Percentiles rank a stretch among this genome's conserved stretches.
phyloP scores from a whole-genome alignment of 495 filamentous ascomycete genomes.

The Penicillium coprophilum region DNA sequence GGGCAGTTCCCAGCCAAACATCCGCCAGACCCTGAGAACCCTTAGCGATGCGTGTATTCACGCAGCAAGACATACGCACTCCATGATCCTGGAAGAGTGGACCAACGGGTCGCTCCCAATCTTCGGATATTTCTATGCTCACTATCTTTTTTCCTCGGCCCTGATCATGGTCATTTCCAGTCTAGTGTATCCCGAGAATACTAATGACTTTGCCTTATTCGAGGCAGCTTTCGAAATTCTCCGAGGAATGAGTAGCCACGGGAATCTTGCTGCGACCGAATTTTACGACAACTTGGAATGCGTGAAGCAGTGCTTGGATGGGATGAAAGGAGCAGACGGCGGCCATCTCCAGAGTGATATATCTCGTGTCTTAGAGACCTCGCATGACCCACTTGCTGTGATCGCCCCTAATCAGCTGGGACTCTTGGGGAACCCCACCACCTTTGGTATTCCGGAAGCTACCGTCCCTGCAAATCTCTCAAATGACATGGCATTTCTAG shows the following conservation, averaged over 20 bases:
- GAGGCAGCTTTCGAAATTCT: conserved; percentile 34
- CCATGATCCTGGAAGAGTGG: conserved; percentile 38
- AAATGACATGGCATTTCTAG: conserved; percentile 32
- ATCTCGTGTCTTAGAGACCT: background rate
- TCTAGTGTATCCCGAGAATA: conserved; percentile 21
- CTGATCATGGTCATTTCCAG: conserved; percentile 36
- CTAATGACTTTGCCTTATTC: conserved; percentile 24
- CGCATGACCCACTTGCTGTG: background rate
- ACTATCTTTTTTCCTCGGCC: conserved; percentile 36
- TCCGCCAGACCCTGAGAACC: conserved; percentile 22
- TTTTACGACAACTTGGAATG: conserved; percentile 33
- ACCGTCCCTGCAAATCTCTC: conserved; percentile 6
- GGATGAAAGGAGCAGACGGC: background rate
- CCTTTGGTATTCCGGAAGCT: conserved; percentile 3
- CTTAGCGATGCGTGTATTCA: conserved; percentile 37
- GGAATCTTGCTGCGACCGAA: conserved; percentile 34
- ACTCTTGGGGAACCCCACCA: background rate
- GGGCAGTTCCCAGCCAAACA: conserved; percentile 17
- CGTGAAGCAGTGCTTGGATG: conserved; percentile 20
- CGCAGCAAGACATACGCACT: conserved; percentile 30
- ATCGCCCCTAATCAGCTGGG: background rate
- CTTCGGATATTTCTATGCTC: conserved; percentile 37
- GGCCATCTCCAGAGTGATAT: background rate
- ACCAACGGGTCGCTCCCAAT: conserved; percentile 34
- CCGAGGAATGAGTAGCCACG: conserved; percentile 28